These are phyloP conservation scores for Hura crepitans DNA, from an alignment of 441 rosid species.

Conservation along the genomic window DNA sequence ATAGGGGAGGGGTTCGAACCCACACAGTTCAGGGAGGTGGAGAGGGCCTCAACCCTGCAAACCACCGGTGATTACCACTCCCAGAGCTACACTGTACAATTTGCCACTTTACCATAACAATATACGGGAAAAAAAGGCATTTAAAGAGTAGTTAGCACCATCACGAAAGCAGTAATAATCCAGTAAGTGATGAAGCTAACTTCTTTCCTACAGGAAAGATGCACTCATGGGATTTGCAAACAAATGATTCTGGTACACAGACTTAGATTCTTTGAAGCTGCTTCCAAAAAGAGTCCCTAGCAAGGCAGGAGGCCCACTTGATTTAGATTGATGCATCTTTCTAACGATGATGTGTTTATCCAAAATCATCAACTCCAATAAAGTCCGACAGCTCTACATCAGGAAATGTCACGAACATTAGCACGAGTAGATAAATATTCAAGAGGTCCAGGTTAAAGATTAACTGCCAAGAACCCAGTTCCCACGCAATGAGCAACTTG, in stretches of 20 bases:
- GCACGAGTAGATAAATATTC: neutral
- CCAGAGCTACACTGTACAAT: too few relatives aligned
- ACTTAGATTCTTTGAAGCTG: conserved; percentile 42
- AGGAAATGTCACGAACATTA: conserved; percentile 4
- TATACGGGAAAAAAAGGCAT: neutral
- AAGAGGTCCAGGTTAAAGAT: neutral
- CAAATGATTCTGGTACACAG: conserved; percentile 55
- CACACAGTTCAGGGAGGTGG: too few relatives aligned
- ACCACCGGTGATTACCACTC: too few relatives aligned
- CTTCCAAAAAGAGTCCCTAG: conserved; percentile 41
- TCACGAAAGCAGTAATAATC: neutral
- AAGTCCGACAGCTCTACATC: conserved; percentile 63
- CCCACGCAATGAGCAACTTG: neutral
- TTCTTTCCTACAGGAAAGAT: conserved; percentile 28
- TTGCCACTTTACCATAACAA: neutral
- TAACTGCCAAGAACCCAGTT: neutral
- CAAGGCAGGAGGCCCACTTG: conserved; percentile 52
- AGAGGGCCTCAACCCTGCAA: too few relatives aligned
- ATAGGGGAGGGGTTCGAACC: too few relatives aligned
- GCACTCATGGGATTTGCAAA: conserved; percentile 64
- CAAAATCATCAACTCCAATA: conserved; percentile 70
- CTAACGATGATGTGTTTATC: conserved; percentile 58
- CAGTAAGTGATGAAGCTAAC: neutral
- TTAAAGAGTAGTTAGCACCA: too few relatives aligned
- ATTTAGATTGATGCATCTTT: conserved; percentile 56